Base-by-base conservation (phyloP, 169 alveolate species). In the Amoebophrya sp. region DNA sequence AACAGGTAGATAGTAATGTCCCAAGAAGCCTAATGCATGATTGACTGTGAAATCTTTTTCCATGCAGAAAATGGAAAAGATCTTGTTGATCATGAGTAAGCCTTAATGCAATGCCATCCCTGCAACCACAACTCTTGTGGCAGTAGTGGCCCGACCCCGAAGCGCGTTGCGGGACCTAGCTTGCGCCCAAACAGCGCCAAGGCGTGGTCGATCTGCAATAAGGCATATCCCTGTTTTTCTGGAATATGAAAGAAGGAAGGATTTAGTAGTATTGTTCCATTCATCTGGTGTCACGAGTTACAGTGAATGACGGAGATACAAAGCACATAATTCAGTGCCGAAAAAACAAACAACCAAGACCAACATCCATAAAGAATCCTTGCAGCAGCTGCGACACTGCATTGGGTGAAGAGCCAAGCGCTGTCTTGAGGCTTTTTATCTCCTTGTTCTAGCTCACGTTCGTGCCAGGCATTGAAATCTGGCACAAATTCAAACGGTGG, bases 401-500 rank as follows among this genome's bases (percentile, higher is more conserved):
- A 53, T 23, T 53, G 76, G 10, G 23, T 23, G 76, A 53, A 53
- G n/a, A 53, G 76, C 76, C 76, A 53, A 10, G 76, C 76, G 29
- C 65, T 6, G 29, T 47, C 65, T 47, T 47, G 65, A 18, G 6
- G 18, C 65, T 18, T 47, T 47, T 47, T 18, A 18, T 18, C 65
- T 47, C 65, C 83, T 65, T 6, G 38, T 36, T 36, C 83, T 29
- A 65, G 2, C 33, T 65, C 83, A 10, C n/a, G 83, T 10, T 65
- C 83, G 26, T 65, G 83, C 83, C 83, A 65, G 38, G 18, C n/a
- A 36, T 65, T 65, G 83, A 65, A 65, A 26, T 65, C 83, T 18
- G 83, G 83, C 83, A 65, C 83, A 26, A 65, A 65, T 36, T 65
- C 83, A 36, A 65, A 65, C 10, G 83, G 83, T 36, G 83, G 83